Conservation (phyloP, 257 asterid species). For the Linaria vulgaris region DNA sequence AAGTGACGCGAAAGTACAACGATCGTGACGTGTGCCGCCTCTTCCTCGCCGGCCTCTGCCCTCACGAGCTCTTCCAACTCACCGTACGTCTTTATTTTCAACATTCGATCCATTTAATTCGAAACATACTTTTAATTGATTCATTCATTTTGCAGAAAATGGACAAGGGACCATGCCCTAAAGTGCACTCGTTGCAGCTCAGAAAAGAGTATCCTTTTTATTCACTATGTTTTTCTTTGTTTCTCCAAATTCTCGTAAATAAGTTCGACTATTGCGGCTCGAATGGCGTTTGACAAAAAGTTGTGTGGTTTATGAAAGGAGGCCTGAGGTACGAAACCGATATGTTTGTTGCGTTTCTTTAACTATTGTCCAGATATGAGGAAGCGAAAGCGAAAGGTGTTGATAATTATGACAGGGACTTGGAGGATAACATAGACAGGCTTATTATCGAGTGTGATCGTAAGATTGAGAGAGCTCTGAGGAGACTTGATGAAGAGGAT, state of each 20-base stretch:
- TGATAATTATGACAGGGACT: slow-evolving; percentile 88
- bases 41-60: slow-evolving; percentile 88
- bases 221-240: background rate
- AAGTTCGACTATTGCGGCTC: background rate
- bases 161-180: slow-evolving; percentile 95
- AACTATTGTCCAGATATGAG: slow-evolving; percentile 61
- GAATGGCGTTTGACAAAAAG: too few relatives aligned
- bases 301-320: slow-evolving; percentile 6
- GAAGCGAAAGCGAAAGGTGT: slow-evolving; percentile 76
- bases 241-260: background rate
- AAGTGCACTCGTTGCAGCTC: slow-evolving; percentile 88
- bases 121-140: background rate
- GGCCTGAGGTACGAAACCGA: too few relatives aligned
- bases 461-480: slow-evolving; percentile 84
- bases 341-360: slow-evolving; percentile 36
- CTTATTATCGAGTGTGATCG: slow-evolving; percentile 95
- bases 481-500: slow-evolving; percentile 92
- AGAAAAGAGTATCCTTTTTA: slow-evolving; percentile 87
- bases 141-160: slow-evolving; percentile 61
- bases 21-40: slow-evolving; percentile 96
- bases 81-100: slow-evolving; percentile 51
- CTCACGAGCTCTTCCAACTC: slow-evolving; percentile 91
- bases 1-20: slow-evolving; percentile 79
- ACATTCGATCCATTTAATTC: background rate
- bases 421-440: slow-evolving; percentile 93